Evolutionary conservation across 768 basidiomycete species (phyloP).

Genomic region (Podaxis rugospora): DNA sequence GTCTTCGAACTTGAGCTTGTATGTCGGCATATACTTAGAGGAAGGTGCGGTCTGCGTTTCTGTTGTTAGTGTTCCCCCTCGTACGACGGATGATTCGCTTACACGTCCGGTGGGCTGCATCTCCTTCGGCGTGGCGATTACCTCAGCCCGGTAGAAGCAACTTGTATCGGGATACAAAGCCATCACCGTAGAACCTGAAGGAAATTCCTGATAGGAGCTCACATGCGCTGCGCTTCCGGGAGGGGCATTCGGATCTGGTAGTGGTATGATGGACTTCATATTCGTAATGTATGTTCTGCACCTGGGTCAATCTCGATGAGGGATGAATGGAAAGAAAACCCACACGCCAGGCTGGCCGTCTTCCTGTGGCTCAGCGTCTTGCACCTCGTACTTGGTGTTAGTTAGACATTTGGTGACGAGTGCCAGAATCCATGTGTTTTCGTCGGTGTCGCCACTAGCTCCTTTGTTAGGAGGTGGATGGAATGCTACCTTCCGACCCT

Average conservation of each 20-base stretch:
- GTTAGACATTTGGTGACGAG: slow-evolving; percentile 67
- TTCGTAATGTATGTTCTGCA: slow-evolving; percentile 47
- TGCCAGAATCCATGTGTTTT: slow-evolving; percentile 76
- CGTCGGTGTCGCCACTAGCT: slow-evolving; percentile 37
- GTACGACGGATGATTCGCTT: slow-evolving; percentile 9
- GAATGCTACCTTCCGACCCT: slow-evolving; percentile 79
- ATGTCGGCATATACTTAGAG: slow-evolving; percentile 50
- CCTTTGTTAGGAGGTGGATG: slow-evolving; percentile 61
- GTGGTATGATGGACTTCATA: slow-evolving; percentile 67
- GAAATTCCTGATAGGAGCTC: slow-evolving; percentile 68
- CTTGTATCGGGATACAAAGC: slow-evolving; percentile 90
- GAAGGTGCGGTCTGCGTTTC: slow-evolving; percentile 27
- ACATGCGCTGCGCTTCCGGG: slow-evolving; percentile 59
- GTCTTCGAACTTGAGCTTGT: slow-evolving; percentile 85
- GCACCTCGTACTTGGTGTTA: slow-evolving; percentile 81
- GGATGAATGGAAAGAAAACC: slow-evolving; percentile 13
- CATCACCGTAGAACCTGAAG: slow-evolving; percentile 69
- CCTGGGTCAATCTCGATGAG: slow-evolving; percentile 8
- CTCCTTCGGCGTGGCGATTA: slow-evolving; percentile 60
- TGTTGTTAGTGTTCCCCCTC: not conserved
- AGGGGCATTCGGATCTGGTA: slow-evolving; percentile 67
- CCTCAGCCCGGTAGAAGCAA: slow-evolving; percentile 86
- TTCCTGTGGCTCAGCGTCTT: slow-evolving; percentile 81
- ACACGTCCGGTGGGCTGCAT: slow-evolving; percentile 33
- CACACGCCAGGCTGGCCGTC: slow-evolving; percentile 68